These are phyloP conservation scores for Drechslerella dactyloides DNA, from an alignment of 2,329 filamentous ascomycete species.

Conservation along the genomic window DNA sequence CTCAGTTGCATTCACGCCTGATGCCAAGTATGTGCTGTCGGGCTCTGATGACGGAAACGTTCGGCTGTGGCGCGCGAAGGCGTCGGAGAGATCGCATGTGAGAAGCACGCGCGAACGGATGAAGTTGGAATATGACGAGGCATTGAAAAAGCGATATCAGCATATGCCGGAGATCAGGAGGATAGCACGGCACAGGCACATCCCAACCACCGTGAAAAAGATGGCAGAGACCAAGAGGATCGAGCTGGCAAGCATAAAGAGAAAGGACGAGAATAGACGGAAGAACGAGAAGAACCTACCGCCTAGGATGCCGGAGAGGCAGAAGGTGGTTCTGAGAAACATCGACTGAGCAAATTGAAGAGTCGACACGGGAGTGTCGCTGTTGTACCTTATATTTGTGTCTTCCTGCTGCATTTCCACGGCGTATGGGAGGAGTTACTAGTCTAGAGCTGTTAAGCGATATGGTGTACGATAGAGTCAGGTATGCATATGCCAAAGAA, in stretches of 20 bases:
- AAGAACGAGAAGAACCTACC: conserved; percentile 87
- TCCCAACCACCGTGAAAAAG: conserved; percentile 73
- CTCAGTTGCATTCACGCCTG: conserved; percentile 81
- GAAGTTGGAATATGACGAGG: conserved; percentile 88
- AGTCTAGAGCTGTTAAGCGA: conserved; percentile 2
- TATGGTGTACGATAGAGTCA: conserved; percentile 2
- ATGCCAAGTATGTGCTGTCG: conserved; percentile 85
- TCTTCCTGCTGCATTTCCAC: neutral
- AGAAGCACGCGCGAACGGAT: conserved; percentile 84
- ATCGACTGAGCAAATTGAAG: conserved; percentile 9
- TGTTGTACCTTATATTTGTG: neutral
- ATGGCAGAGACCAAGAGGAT: conserved; percentile 79
- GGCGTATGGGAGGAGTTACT: conserved; percentile 26
- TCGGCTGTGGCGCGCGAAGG: conserved; percentile 85
- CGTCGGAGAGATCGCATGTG: conserved; percentile 80
- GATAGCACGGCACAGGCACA: conserved; percentile 86
- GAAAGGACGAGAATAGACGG: conserved; percentile 90
- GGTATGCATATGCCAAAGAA: neutral
- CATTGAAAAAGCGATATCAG: conserved; percentile 79
- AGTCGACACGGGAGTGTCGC: neutral
- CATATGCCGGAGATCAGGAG: conserved; percentile 96
- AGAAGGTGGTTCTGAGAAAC: conserved; percentile 76
- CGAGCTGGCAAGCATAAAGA: conserved; percentile 78
- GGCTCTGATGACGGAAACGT: conserved; percentile 94
- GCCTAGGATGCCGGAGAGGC: conserved; percentile 74